phyloP scores from a whole-genome alignment of 345 rosid species.

The Eucalyptus virginea region DNA sequence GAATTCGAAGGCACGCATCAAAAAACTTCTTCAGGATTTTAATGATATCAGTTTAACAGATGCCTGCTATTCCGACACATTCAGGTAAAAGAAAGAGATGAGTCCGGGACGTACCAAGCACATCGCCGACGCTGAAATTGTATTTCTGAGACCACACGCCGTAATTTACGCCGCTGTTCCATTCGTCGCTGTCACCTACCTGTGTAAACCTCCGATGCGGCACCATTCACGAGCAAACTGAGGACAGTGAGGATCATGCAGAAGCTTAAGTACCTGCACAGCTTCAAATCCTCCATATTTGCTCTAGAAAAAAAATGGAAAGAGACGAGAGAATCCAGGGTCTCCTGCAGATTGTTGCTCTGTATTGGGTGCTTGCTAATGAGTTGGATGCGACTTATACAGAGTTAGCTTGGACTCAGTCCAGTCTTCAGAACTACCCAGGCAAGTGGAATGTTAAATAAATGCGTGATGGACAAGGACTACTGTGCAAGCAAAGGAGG shows the following conservation, averaged over 20 bases:
- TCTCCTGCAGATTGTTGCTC: neutral
- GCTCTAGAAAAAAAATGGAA: neutral
- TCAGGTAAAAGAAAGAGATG: neutral
- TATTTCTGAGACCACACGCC: slow-evolving; percentile 26
- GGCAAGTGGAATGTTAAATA: neutral
- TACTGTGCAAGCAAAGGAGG: neutral
- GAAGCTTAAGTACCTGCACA: neutral
- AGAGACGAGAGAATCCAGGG: neutral
- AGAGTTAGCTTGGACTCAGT: neutral
- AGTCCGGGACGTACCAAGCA: slow-evolving; percentile 17
- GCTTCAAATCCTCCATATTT: neutral
- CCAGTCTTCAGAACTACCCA: neutral
- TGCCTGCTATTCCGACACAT: neutral
- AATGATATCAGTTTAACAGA: neutral
- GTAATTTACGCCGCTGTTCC: slow-evolving; percentile 20
- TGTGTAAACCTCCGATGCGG: slow-evolving; percentile 13
- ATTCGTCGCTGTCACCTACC: slow-evolving; percentile 33
- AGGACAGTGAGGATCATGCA: neutral
- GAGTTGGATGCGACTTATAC: neutral
- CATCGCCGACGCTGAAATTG: slow-evolving; percentile 37
- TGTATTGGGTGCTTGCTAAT: neutral
- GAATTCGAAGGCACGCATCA: neutral
- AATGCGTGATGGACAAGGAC: neutral
- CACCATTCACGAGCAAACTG: neutral
- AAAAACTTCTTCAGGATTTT: neutral